Base-by-base conservation (phyloP, 352 stramenopile genomes). In the Aphanomyces astaci region DNA sequence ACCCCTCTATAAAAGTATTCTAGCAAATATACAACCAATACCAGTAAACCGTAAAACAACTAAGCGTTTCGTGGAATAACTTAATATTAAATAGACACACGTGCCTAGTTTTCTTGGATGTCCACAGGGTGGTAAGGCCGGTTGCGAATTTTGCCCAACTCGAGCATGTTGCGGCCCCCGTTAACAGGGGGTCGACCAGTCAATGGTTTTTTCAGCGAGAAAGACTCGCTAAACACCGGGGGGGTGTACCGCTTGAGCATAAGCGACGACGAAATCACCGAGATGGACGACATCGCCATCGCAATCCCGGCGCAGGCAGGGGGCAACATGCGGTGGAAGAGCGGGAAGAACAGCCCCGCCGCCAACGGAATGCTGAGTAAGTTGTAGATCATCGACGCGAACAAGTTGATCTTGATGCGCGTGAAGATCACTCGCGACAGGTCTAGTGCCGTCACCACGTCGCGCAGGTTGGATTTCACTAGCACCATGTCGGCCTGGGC, bases 321-420 rank as follows among this genome's bases (percentile, higher is more conserved):
- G 10, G 88, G 88, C 79, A 96, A 90, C 76, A 80, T 92, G 31
- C 75, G 77, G 67, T 95, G 84, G 15, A 96, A 72, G 32, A 95
- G 57, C 30, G 86, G 87, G 73, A 92, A 94, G 64, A 96, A 94
- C 27, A 89, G 79, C 1, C 86, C 87, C n/a, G 86, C 82, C 1
- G 87, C 87, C 46, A 96, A 72, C 32, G 87, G 87, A 52, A 96
- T 95, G 7, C 83, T 82, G 0, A 95, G 39, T 17, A 87, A 70
- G 72, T 96, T 96, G 81, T 96, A 96, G 36, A 83, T 78, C 68
- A 96, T 80, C 51, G 87, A 92, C 59, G 89, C 93, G 73, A 94
- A 89, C 43, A 94, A 90, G 72, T 96, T 96, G 36, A 95, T 70
- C 30, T 79, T 78, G 74, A 96, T 96, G 54, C 88, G 88, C 48